These are phyloP conservation scores for Hanseniaspora uvarum DNA, from an alignment of 1,139 yeast genomes.

Conservation along the genomic window DNA sequence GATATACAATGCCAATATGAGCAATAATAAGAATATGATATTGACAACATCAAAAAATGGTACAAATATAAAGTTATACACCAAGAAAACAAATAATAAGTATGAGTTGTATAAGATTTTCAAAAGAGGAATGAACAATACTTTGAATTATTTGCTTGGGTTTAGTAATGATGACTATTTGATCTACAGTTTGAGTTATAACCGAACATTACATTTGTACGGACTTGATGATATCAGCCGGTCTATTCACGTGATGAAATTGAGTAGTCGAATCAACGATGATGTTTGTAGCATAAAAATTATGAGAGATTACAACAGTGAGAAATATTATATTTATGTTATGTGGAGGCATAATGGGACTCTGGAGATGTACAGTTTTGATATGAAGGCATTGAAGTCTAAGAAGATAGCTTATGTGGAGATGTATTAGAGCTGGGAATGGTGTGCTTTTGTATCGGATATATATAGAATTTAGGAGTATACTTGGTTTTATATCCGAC, in stretches of 20 bases:
- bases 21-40: conserved; percentile 54
- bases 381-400: not conserved
- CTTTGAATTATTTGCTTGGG: conserved; percentile 68
- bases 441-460: too few species aligned
- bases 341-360: conserved; percentile 8
- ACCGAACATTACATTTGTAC: conserved; percentile 77
- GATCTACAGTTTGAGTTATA: conserved; percentile 79
- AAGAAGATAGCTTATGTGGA: not conserved
- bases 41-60: conserved; percentile 80
- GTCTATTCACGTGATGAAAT: not conserved
- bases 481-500: too few species aligned
- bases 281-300: conserved; percentile 6
- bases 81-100: conserved; percentile 60
- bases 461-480: too few species aligned
- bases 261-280: conserved; percentile 3
- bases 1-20: conserved; percentile 52
- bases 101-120: conserved; percentile 64
- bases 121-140: conserved; percentile 79
- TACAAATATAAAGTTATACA: conserved; percentile 60
- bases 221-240: conserved; percentile 33
- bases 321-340: not conserved
- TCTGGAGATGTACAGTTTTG: conserved; percentile 1
- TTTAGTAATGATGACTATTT: conserved; percentile 67
- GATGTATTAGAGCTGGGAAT: not conserved
- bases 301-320: not conserved